Evolutionary conservation across 2,329 filamentous ascomycete genomes (phyloP), one percentile per base, ranked within the genome.

Genomic region (Volutella citrinella): DNA sequence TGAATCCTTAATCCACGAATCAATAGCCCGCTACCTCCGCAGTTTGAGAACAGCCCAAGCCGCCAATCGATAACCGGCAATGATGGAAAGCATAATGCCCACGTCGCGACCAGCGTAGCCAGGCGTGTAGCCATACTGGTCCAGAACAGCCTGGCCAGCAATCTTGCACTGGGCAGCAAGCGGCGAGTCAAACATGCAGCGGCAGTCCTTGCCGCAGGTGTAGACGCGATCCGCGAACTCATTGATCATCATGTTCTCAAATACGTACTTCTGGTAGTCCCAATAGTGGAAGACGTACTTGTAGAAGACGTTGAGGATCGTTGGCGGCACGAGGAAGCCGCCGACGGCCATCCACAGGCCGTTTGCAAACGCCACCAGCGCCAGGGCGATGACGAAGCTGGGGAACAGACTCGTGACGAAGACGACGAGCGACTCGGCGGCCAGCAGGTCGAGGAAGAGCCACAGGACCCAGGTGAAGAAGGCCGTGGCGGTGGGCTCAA

Each of bases 211-310:
- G 1, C 48, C 54, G 5, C 43, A 69, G 62, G 24, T 43, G 14
- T 86, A 94, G 4, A 66, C 72, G 11, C 85, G 69, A 13, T 74
- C 46, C 2, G 67, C 66, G 57, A 95, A 93, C 64, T 95, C 86
- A 53, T 93, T 94, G 33, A 91, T 80, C 86, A 94, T 93, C 87
- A 95, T 93, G 11, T 86, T 87, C 55, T 91, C 79, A 56, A 94
- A 95, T 5, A 94, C 87, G 50, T 90, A 94, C 25, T 70, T 76
- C 57, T 91, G 87, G 54, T 94, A 94, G 57, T 94, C 85, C 54
- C 90, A 90, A 59, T 90, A 94, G 56, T 90, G 84, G 51, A 93
- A 93, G 6, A 85, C 85, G 51, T 94, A 93, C 58, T 80, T 78
- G 80, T 85, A 95, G 49, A 95, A 95, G 4, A 75, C 77, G 59